These are phyloP conservation scores for Paramarasmius palmivorus DNA, from an alignment of 1,284 basidiomycete genomes.

Conservation along the genomic window DNA sequence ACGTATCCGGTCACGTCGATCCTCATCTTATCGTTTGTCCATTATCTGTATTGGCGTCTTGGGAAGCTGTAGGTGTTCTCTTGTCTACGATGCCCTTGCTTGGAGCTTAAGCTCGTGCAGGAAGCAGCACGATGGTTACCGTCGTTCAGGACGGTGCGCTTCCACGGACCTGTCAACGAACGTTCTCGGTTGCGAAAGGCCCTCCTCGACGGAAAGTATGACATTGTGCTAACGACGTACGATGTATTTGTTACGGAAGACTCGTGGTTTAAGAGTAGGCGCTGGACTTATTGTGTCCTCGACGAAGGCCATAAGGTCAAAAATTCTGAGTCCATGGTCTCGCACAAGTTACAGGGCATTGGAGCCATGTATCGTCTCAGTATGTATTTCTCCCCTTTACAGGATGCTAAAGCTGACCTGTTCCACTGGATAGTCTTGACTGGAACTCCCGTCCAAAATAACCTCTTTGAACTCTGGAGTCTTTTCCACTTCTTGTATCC, in stretches of 20 bases:
- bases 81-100: neutral
- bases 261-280: slow-evolving; percentile 54
- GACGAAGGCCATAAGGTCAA: slow-evolving; percentile 68
- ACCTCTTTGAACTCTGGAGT: slow-evolving; percentile 59
- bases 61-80: slow-evolving; percentile 40
- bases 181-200: slow-evolving; percentile 45
- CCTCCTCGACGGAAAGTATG: slow-evolving; percentile 36
- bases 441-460: slow-evolving; percentile 66
- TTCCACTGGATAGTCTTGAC: slow-evolving; percentile 45
- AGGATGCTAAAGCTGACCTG: neutral
- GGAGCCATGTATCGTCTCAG: slow-evolving; percentile 52
- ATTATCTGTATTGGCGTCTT: slow-evolving; percentile 59
- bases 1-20: slow-evolving; percentile 36
- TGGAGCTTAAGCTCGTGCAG: slow-evolving; percentile 26
- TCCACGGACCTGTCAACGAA: slow-evolving; percentile 50
- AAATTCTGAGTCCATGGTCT: slow-evolving; percentile 47
- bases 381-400: slow-evolving; percentile 18
- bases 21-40: slow-evolving; percentile 65
- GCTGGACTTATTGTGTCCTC: slow-evolving; percentile 57
- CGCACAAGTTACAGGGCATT: slow-evolving; percentile 44
- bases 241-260: slow-evolving; percentile 51
- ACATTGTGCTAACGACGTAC: slow-evolving; percentile 61
- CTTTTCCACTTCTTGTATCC: slow-evolving; percentile 60
- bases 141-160: slow-evolving; percentile 45
- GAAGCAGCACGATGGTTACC: slow-evolving; percentile 60